Evolutionary conservation across 2,329 filamentous ascomycete species (phyloP).

Genomic region (Penicillium polonicum): DNA sequence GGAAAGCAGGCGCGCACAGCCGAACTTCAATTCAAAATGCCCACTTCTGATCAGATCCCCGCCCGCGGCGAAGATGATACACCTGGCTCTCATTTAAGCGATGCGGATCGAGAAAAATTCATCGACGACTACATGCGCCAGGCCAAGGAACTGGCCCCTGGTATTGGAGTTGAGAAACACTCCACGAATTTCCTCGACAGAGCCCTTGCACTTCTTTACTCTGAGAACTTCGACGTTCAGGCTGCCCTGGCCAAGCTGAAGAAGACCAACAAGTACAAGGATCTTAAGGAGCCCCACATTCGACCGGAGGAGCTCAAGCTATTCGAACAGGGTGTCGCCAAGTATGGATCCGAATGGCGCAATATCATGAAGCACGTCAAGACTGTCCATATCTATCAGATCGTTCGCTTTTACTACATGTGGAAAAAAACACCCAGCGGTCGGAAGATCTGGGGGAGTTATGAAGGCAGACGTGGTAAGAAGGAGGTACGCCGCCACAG

Average conservation of each 20-base stretch:
- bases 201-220: constrained; percentile 70
- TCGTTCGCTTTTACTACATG: constrained; percentile 92
- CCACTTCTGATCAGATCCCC: constrained; percentile 52
- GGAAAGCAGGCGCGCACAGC: constrained; percentile 74
- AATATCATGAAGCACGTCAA: constrained; percentile 76
- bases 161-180: constrained; percentile 68
- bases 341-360: constrained; percentile 87
- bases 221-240: constrained; percentile 68
- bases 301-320: constrained; percentile 76
- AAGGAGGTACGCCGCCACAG: constrained; percentile 71
- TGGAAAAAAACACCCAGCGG: constrained; percentile 95
- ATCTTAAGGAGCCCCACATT: constrained; percentile 81
- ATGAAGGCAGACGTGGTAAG: constrained; percentile 81
- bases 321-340: constrained; percentile 87
- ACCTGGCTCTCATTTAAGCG: constrained; percentile 36
- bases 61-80: constrained; percentile 45
- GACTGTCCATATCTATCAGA: constrained; percentile 73
- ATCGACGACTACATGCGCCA: constrained; percentile 75
- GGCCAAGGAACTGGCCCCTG: constrained; percentile 63
- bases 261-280: constrained; percentile 64
- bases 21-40: constrained; percentile 75
- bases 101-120: constrained; percentile 52
- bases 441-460: constrained; percentile 85
- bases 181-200: constrained; percentile 88
- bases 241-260: constrained; percentile 69